Conservation (phyloP, 2,329 filamentous ascomycete species). For the Nemania abortiva region DNA sequence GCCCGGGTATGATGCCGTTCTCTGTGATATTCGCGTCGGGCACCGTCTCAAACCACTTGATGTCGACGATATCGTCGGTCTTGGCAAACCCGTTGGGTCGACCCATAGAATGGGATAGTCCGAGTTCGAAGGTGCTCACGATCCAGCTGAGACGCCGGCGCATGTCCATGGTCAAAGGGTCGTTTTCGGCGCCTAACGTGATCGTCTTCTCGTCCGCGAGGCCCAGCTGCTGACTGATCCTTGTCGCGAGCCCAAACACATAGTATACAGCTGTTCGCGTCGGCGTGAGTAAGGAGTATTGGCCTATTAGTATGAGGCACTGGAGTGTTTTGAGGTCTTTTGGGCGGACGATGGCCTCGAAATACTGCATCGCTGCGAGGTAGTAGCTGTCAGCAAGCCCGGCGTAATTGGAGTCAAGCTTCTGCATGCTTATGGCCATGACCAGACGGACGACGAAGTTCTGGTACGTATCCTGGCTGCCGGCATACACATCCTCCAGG, state of each 20-base stretch:
- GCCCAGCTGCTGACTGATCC: conserved; percentile 89
- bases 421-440: conserved; percentile 93
- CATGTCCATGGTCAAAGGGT: conserved; percentile 87
- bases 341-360: conserved; percentile 85
- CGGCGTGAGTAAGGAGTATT: conserved; percentile 92
- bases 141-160: conserved; percentile 89
- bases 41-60: conserved; percentile 84
- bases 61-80: conserved; percentile 83
- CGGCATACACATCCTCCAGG: conserved; percentile 83
- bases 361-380: conserved; percentile 84
- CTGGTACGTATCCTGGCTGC: conserved; percentile 81
- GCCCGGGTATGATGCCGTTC: conserved; percentile 78
- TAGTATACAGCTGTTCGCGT: conserved; percentile 94
- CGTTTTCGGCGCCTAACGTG: conserved; percentile 67
- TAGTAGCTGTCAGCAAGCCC: conserved; percentile 96
- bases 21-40: conserved; percentile 86
- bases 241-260: conserved; percentile 86
- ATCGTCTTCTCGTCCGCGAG: conserved; percentile 92
- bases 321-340: conserved; percentile 93
- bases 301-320: conserved; percentile 86
- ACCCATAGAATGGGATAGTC: conserved; percentile 87
- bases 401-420: conserved; percentile 89
- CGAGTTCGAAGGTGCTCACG: conserved; percentile 87
- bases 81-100: conserved; percentile 88
- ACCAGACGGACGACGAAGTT: conserved; percentile 93